Percentiles rank a stretch among this genome's conserved stretches.
These are phyloP conservation scores for Sugiyamaella marilandica DNA, from an alignment of 805 yeast genomes.

Conservation along the genomic window DNA sequence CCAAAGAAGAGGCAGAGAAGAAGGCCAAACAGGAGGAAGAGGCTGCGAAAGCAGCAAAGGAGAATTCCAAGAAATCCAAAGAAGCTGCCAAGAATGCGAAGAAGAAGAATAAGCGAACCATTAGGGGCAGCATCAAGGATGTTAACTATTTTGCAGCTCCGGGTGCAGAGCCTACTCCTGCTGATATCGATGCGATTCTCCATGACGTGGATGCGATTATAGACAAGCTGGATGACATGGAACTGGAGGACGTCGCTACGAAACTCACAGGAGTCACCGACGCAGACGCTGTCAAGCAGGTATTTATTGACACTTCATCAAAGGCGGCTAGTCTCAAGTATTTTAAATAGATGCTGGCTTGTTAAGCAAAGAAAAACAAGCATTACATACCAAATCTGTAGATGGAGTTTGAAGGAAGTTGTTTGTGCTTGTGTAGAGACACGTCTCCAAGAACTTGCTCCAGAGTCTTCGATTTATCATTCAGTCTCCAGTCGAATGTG, in stretches of 20 bases:
- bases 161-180: slow-evolving; percentile 57
- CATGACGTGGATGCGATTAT: slow-evolving; percentile 75
- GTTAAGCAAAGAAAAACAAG: too few species aligned
- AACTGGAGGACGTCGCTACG: slow-evolving; percentile 68
- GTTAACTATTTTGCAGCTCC: slow-evolving; percentile 74
- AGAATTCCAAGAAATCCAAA: slow-evolving; percentile 88
- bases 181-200: slow-evolving; percentile 44
- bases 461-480: slow-evolving; percentile 47
- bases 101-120: slow-evolving; percentile 91
- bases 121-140: slow-evolving; percentile 81
- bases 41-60: slow-evolving; percentile 55
- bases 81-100: slow-evolving; percentile 85
- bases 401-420: too few species aligned
- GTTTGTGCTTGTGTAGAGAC: too few species aligned
- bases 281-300: slow-evolving; percentile 49
- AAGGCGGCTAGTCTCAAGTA: slow-evolving; percentile 22
- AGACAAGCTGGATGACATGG: slow-evolving; percentile 74
- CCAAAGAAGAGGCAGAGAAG: slow-evolving; percentile 82
- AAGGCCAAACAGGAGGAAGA: slow-evolving; percentile 75
- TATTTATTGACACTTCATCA: not conserved
- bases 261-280: slow-evolving; percentile 54
- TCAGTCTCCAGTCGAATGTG: slow-evolving; percentile 84
- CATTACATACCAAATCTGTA: too few species aligned
- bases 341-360: slow-evolving; percentile 21
- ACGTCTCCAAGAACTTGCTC: slow-evolving; percentile 54